phyloP scores from a whole-genome alignment of 1,139 yeast species.

The Arxiozyma telluris region DNA sequence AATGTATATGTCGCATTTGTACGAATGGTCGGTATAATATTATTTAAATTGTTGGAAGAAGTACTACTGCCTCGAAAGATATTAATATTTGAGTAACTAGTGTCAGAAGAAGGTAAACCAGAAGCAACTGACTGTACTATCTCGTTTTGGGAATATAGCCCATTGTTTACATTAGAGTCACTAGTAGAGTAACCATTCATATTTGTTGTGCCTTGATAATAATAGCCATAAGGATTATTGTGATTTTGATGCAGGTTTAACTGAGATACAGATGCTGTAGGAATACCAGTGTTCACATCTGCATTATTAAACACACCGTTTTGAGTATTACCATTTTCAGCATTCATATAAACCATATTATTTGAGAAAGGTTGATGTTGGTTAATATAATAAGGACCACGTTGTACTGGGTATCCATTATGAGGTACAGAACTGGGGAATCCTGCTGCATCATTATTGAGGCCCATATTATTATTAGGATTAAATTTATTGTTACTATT shows the following conservation, averaged over 20 bases:
- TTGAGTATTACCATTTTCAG: neutral
- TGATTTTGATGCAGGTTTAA: neutral
- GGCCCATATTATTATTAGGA: neutral
- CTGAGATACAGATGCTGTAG: neutral
- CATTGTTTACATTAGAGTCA: neutral
- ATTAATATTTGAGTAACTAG: neutral
- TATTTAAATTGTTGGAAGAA: neutral
- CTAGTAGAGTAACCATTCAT: neutral
- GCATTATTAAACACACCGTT: neutral
- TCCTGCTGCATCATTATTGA: constrained; percentile 1
- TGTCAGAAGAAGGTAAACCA: neutral
- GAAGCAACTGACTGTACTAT: neutral
- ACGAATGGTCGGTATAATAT: neutral
- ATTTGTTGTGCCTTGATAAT: neutral
- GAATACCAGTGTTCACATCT: neutral
- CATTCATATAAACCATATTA: constrained; percentile 8
- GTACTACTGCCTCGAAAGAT: neutral
- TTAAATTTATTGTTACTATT: neutral
- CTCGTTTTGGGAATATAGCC: neutral
- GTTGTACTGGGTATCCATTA: neutral
- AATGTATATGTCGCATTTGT: neutral
- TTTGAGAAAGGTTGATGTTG: constrained; percentile 10
- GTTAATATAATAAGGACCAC: constrained; percentile 1
- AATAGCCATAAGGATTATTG: neutral
- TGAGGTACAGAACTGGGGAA: neutral